Base-by-base conservation (phyloP, 2,329 filamentous ascomycete genomes). In the Penicillium sp. region DNA sequence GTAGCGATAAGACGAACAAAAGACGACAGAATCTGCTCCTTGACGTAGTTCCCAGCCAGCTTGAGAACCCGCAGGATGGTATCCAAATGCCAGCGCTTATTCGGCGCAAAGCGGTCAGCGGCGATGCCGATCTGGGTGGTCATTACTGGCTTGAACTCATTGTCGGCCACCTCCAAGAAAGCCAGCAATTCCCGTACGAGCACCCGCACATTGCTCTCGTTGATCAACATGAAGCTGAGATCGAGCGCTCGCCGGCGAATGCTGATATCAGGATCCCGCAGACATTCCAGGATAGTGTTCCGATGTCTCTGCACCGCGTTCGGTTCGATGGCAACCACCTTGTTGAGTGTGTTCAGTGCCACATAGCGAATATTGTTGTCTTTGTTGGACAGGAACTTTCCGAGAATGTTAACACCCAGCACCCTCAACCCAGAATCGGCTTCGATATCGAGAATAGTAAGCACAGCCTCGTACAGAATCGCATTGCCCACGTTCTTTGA, bases 331-430 rank as follows among this genome's bases (percentile, higher is more conserved):
- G 95, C 95, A 51, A 99, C 95, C 19, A 99, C 95, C 79, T 97
- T 98, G 80, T 97, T 96, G 53, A 99, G 82, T 0, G 95, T 99
- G 78, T 99, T 99, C 55, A 99, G 83, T 19, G 95, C 95, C 55
- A 99, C 95, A 73, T 99, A 99, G 77, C 95, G 90, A 71, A 99
- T 99, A 75, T 99, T 99, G 83, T 99, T 99, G 79, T 99, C 95
- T 70, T 94, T 89, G 81, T 99, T 99, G n/a, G 93, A 89, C 64
- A 99, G 80, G 80, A 99, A 99, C 76, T 98, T 99, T 75, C 96
- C 95, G 26, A 99, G 86, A 67, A 99, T 99, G 75, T 99, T 99
- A 69, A 99, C 95, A 72, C 95, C 95, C 28, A 99, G 84, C 25
- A 99, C 95, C 54, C 96, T 86, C 65, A 99, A 81, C 38, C 95